Evolutionary conservation across 2,329 filamentous ascomycete species (phyloP), one percentile per base, ranked within the genome.

Genomic region (Cladophialophora bantiana): DNA sequence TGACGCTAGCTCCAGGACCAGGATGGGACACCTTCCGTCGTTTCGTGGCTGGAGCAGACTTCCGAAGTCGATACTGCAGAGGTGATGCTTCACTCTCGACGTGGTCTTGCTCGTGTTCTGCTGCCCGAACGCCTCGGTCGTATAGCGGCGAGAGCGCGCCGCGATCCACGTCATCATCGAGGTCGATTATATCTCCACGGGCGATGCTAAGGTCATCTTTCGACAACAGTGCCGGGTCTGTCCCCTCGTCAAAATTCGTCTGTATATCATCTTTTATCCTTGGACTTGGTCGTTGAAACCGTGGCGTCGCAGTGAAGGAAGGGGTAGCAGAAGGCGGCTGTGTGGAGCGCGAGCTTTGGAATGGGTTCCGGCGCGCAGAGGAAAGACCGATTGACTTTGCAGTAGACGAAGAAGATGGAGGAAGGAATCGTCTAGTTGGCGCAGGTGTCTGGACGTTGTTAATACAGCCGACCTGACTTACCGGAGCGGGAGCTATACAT

Each of bases 261-360:
- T 70, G 64, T 7, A 71, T 71, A 4, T 71, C 70, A 64, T 71
- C 70, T 56, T 50, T 54, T n/a, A 42, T 15, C 40, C 18, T 58
- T n/a, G 26, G 48, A 32, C 48, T 35, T 15, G 53, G 13, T 12
- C 52, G 58, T 54, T 68, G 64, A 38, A 70, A 68, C 26, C 66
- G 69, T n/a, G 67, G 67, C 20, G 65, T 68, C 2, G 58, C 60
- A 38, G 38, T n/a, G 45, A 32, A 65, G 10, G 62, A 67, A 13
- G 67, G 56, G 4, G 34, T 52, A 35, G 64, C 60, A 20, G 26
- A 59, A 7, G 53, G 48, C 9, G 20, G 7, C 59, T 67, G 70
- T 36, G 61, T 65, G 18, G 65, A 45, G 10, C 63, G 62, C 20
- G 66, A 63, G 48, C 50, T 52, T 31, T 68, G 66, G 26, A 70